Conservation (phyloP, 73 alveolate species). For the Symbiodinium pilosum region DNA sequence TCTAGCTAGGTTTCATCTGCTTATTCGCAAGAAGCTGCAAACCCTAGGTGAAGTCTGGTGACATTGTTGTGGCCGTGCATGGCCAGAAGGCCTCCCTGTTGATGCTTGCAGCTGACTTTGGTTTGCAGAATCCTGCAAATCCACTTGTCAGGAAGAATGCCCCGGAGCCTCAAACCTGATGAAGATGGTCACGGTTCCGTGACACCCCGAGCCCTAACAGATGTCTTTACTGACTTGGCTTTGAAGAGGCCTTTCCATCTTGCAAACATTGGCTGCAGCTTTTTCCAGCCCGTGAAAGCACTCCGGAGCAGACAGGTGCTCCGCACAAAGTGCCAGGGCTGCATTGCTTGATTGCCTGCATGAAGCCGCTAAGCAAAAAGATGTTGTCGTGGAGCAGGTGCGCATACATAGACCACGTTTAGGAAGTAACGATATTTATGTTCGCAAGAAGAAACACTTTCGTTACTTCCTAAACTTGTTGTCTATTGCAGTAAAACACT, state of each 20-base stretch:
- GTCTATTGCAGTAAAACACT: too few species aligned
- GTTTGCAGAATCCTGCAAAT: background rate
- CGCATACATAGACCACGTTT: too few species aligned
- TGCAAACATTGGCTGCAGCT: background rate
- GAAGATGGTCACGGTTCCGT: background rate
- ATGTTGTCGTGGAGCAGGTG: too few species aligned
- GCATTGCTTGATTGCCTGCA: too few species aligned
- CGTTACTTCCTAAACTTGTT: too few species aligned
- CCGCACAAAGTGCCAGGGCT: background rate
- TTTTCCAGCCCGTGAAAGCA: background rate
- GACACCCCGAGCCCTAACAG: too few species aligned
- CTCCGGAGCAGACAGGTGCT: constrained; percentile 9
- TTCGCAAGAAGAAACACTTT: too few species aligned
- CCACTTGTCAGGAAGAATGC: background rate
- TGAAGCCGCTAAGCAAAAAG: background rate
- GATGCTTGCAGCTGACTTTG: background rate
- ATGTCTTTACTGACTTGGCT: background rate
- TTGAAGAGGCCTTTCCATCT: background rate
- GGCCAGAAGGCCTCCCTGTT: constrained; percentile 96
- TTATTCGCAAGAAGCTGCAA: background rate
- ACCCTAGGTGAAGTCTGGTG: constrained; percentile 95
- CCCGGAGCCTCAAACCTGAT: background rate
- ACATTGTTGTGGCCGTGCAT: constrained; percentile 97
- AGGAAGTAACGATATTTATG: too few species aligned
- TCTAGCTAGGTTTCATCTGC: background rate